Base-by-base conservation (phyloP, 202 grass and related monocot genomes). In the Zoysia matrella region DNA sequence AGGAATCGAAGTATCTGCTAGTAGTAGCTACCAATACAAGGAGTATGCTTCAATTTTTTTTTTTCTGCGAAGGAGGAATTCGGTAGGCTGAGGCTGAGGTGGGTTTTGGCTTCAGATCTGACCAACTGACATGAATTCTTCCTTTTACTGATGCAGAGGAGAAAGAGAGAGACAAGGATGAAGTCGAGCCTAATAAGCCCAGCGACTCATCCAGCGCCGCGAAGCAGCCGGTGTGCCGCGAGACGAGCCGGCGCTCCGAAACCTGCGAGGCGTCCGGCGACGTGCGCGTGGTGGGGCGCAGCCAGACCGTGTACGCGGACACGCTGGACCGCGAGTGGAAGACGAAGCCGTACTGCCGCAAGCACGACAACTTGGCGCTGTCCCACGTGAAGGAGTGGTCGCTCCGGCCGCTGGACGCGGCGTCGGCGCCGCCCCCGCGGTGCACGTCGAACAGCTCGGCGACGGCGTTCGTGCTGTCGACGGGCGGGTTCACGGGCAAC, bases 401-500 rank as follows among this genome's bases (percentile, higher is more conserved):
- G 3, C 69, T 96, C 8, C 52, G 49, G 77, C 83, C 93, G 10
- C 69, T 76, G 4, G 5, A 2, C 56, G 5, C 15, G 68, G 13
- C 16, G 69, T 84, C n/a, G 75, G 40, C 76, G 68, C 76, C 18
- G 62, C 57, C 41, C 86, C 81, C 42, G 48, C 6, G 30, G 8
- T 97, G 94, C 90, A 92, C 85, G 46, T 40, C 12, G 10, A 90
- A 94, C 71, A 77, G 85, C 73, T 80, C 91, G 43, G 94, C 89
- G 5, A 89, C 91, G 0, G 91, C 89, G 1, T 77, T 97, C 61
- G 85, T 94, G 71, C 83, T 97, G 4, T 97, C 94, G 2, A 90
- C 85, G 9, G 83, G 87, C 47, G 94, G 94, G 5, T 97, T 92
- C 86, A 94, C 94, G 8, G 94, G 94, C 10, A 97, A 97, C 81